phyloP scores from a whole-genome alignment of 1,284 basidiomycete genomes.

The Jaminaea rosea region DNA sequence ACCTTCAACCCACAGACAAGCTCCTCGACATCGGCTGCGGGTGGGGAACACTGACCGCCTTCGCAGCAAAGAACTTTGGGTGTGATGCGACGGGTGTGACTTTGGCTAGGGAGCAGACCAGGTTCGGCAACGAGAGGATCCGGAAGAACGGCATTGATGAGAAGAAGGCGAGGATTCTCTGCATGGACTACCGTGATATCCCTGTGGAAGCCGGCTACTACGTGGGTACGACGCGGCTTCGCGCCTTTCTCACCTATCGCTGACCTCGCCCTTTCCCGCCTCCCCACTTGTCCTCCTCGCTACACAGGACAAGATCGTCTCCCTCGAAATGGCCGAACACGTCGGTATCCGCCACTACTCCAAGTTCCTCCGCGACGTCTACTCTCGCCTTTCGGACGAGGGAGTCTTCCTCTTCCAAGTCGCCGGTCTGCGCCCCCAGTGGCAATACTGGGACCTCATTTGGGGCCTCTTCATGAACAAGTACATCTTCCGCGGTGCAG shows the following conservation, averaged over 20 bases:
- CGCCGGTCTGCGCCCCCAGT: slow-evolving; percentile 79
- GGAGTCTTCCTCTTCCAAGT: slow-evolving; percentile 94
- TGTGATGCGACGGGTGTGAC: slow-evolving; percentile 94
- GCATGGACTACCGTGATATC: slow-evolving; percentile 89
- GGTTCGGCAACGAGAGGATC: slow-evolving; percentile 84
- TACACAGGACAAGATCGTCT: slow-evolving; percentile 95
- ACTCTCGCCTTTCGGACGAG: slow-evolving; percentile 86
- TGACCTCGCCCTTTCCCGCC: no score
- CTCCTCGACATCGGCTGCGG: slow-evolving; percentile 93
- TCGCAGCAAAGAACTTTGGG: slow-evolving; percentile 92
- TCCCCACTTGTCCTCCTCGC: no score
- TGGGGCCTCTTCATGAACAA: slow-evolving; percentile 58
- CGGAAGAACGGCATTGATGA: slow-evolving; percentile 65
- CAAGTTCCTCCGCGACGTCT: slow-evolving; percentile 80
- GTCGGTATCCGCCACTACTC: slow-evolving; percentile 91
- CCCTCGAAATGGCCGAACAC: slow-evolving; percentile 90
- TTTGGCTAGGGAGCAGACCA: slow-evolving; percentile 77
- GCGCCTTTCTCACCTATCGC: no score
- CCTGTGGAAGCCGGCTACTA: slow-evolving; percentile 69
- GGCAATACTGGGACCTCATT: slow-evolving; percentile 96
- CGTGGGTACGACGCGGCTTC: no score
- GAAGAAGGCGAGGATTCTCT: slow-evolving; percentile 77
- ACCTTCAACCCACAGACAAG: slow-evolving; percentile 70
- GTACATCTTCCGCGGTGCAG: slow-evolving; percentile 85
- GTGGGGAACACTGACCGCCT: slow-evolving; percentile 91